A percentile compares a stretch with the other conserved stretches of the same genome.
phyloP scores from a whole-genome alignment of 345 rosid genomes.

The Populus euphratica region DNA sequence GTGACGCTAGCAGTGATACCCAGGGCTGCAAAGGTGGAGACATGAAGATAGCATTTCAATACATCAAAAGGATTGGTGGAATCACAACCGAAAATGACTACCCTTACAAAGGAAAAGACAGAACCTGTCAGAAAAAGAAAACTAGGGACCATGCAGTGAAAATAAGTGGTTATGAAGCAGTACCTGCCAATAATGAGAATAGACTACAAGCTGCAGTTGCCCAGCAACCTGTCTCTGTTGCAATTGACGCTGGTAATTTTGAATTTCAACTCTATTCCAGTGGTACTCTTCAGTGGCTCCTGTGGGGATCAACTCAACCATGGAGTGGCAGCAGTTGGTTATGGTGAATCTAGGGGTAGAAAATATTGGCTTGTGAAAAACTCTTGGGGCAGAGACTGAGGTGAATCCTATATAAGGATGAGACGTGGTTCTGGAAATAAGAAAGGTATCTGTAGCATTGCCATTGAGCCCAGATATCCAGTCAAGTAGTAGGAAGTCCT shows the following conservation, averaged over 20 bases:
- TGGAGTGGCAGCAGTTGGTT: conserved; percentile 77
- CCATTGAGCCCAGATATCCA: conserved; percentile 73
- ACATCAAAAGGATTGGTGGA: conserved; percentile 50
- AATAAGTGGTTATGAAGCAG: conserved; percentile 42
- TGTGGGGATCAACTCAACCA: conserved; percentile 68
- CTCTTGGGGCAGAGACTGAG: conserved; percentile 88
- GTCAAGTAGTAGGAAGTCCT: conserved; percentile 26
- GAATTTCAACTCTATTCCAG: conserved; percentile 60
- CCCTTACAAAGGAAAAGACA: conserved; percentile 55
- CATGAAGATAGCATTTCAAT: conserved; percentile 67
- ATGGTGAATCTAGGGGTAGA: conserved; percentile 43
- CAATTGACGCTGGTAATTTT: conserved; percentile 64
- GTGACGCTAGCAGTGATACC: conserved; percentile 37
- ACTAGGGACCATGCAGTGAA: conserved; percentile 33
- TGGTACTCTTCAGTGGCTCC: conserved; percentile 58
- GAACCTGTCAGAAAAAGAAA: conserved; percentile 40
- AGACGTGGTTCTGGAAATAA: conserved; percentile 31
- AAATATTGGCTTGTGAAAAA: conserved; percentile 85
- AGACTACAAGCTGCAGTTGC: conserved; percentile 58
- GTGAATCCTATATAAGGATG: conserved; percentile 73
- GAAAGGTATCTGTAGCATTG: conserved; percentile 72
- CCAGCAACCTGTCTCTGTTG: conserved; percentile 75
- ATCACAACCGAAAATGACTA: conserved; percentile 49
- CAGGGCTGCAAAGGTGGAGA: conserved; percentile 77
- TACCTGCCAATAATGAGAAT: conserved; percentile 44